Conservation (phyloP, 2,329 filamentous ascomycete genomes). For the Pseudocercospora cruenta region DNA sequence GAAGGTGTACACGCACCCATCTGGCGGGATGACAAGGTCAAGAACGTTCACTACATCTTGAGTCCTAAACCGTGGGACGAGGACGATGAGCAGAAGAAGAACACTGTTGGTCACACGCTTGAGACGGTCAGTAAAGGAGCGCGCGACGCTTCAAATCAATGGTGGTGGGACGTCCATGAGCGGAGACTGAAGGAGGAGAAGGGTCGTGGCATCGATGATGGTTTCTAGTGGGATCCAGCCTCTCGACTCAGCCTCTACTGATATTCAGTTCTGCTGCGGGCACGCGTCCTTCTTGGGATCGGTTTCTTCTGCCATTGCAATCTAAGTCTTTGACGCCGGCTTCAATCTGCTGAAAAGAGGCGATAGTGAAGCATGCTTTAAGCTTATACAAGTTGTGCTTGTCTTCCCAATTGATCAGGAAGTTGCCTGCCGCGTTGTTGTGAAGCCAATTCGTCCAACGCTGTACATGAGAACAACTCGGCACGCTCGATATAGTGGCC, state of each 20-base stretch:
- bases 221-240: slow-evolving; percentile 46
- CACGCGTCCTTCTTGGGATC: background rate
- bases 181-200: slow-evolving; percentile 55
- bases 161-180: slow-evolving; percentile 61
- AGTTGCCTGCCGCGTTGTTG: background rate
- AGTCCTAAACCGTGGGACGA: slow-evolving; percentile 68
- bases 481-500: background rate
- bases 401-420: background rate
- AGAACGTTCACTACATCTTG: slow-evolving; percentile 66
- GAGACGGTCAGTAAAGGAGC: slow-evolving; percentile 33
- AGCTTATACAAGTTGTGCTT: background rate
- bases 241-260: background rate
- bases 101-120: background rate
- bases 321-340: too few species aligned
- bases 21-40: slow-evolving; percentile 63
- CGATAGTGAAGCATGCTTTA: background rate
- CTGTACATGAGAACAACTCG: too few species aligned
- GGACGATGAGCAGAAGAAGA: slow-evolving; percentile 43
- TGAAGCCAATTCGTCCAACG: background rate
- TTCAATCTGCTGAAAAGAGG: background rate
- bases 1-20: slow-evolving; percentile 61
- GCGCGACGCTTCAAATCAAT: slow-evolving; percentile 55
- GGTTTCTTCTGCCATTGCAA: background rate
- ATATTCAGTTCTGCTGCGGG: too few species aligned
- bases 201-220: slow-evolving; percentile 53